Base-by-base conservation (phyloP, 2,329 filamentous ascomycete species). In the Endothia cerciana region DNA sequence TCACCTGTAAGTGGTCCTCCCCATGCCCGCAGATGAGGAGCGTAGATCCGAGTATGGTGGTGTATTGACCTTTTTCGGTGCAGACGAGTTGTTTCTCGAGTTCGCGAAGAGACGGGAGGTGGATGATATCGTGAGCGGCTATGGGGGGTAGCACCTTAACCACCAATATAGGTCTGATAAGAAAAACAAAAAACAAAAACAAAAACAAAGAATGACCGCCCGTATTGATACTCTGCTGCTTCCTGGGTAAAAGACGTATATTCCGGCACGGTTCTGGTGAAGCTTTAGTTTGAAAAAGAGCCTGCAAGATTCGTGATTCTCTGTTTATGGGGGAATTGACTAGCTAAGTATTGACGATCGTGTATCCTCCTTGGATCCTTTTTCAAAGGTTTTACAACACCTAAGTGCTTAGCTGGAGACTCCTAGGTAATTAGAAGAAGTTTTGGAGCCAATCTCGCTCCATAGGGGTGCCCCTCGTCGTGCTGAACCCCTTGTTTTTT, bases 71-170 rank as follows among this genome's bases (percentile, higher is more conserved):
- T 51, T 66, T 30, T 64, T 56, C 40, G 63, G 19, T 66, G n/a
- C 51, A 78, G 75, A 76, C 59, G 70, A 71, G 57, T 73, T 74
- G n/a, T 78, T 78, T 63, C 67, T 73, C 7, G 72, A 75, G 28
- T 78, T 78, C 61, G 73, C 75, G 65, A 77, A 77, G 62, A 73
- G 73, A 69, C 74, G 71, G 60, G 67, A 65, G 51, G 74, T 74
- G 64, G 69, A 71, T 66, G 74, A 74, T 51, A 74, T 72, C 58
- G 60, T 73, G 15, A 71, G 67, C 49, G 70, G 68, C 3, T 72
- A 74, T 41, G 66, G 51, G 45, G 49, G 30, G 25, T 55, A 53
- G 33, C 17, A 11, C 19, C 5, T 2, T 10, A 6, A 38, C 38
- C 40, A 41, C 11, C 56, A 60, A 13, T 8, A 22, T 22, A 28